Evolutionary conservation across 2,329 filamentous ascomycete species (phyloP).

Genomic region (Monilinia vaccinii-corymbosi): DNA sequence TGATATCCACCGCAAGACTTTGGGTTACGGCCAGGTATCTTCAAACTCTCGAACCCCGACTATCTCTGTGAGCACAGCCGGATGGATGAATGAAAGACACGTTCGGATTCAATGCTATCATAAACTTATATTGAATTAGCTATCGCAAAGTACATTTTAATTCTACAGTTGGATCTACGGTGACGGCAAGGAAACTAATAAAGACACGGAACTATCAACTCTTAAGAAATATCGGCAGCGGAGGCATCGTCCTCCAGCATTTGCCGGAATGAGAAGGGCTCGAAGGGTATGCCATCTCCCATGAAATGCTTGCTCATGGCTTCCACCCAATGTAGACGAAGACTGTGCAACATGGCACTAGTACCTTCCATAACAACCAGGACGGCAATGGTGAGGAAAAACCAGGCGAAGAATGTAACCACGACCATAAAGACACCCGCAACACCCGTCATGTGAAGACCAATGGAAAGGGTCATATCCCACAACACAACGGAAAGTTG

Average conservation of each 20-base stretch:
- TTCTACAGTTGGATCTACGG: conserved; percentile 23
- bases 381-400: conserved; percentile 70
- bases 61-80: too few species aligned
- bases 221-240: conserved; percentile 40
- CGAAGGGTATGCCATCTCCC: conserved; percentile 78
- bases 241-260: conserved; percentile 75
- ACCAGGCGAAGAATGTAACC: conserved; percentile 80
- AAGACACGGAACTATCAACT: conserved; percentile 5
- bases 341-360: conserved; percentile 86
- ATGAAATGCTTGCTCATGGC: conserved; percentile 97
- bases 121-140: not conserved
- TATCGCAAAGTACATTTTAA: conserved; percentile 15
- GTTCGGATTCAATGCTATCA: not conserved
- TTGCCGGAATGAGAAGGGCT: conserved; percentile 79
- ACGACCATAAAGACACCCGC: conserved; percentile 74
- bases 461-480: conserved; percentile 84
- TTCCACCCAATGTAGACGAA: conserved; percentile 92
- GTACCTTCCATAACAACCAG: conserved; percentile 94
- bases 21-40: too few species aligned
- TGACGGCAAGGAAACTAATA: conserved; percentile 10
- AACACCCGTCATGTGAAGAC: conserved; percentile 57
- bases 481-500: conserved; percentile 94
- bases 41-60: too few species aligned
- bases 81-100: too few species aligned
- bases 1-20: not conserved